Evolutionary conservation across 2,329 filamentous ascomycete species (phyloP).

Genomic region (Beauveria pseudobassiana): DNA sequence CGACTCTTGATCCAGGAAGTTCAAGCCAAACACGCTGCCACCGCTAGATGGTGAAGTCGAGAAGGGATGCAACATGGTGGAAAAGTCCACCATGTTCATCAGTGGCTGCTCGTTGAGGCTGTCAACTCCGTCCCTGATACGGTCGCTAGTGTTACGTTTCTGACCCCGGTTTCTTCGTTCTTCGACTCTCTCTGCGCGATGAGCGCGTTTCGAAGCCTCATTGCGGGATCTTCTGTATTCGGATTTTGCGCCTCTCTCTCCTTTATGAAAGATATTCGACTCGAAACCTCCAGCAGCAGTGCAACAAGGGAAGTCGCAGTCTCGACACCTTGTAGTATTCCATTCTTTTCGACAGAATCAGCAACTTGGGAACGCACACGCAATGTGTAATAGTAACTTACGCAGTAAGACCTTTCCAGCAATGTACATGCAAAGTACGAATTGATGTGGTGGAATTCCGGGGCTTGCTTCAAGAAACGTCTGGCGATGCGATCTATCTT

Average conservation of each 20-base stretch:
- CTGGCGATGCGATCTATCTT: slow-evolving; percentile 31
- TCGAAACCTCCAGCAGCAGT: slow-evolving; percentile 28
- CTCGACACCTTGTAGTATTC: slow-evolving; percentile 21
- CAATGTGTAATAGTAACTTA: not conserved
- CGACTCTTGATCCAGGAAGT: not conserved
- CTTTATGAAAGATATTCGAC: slow-evolving; percentile 27
- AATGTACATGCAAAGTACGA: slow-evolving; percentile 33
- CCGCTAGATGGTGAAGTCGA: slow-evolving; percentile 11
- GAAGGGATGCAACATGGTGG: slow-evolving; percentile 10
- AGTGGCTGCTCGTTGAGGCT: not conserved
- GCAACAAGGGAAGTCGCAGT: slow-evolving; percentile 26
- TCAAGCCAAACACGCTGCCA: slow-evolving; percentile 8
- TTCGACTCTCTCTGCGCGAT: not conserved
- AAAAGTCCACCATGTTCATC: slow-evolving; percentile 8
- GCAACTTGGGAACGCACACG: not conserved
- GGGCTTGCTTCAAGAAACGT: slow-evolving; percentile 27
- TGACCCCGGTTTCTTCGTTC: not conserved
- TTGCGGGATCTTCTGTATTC: slow-evolving; percentile 23
- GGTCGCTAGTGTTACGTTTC: not conserved
- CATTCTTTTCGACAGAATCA: not conserved
- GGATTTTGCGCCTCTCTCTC: slow-evolving; percentile 1
- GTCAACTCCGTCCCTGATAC: not conserved
- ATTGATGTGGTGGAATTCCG: slow-evolving; percentile 26
- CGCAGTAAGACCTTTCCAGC: slow-evolving; percentile 21
- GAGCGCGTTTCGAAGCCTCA: slow-evolving; percentile 26